phyloP scores from a whole-genome alignment of 2,329 filamentous ascomycete species.

The Seiridium cupressi region DNA sequence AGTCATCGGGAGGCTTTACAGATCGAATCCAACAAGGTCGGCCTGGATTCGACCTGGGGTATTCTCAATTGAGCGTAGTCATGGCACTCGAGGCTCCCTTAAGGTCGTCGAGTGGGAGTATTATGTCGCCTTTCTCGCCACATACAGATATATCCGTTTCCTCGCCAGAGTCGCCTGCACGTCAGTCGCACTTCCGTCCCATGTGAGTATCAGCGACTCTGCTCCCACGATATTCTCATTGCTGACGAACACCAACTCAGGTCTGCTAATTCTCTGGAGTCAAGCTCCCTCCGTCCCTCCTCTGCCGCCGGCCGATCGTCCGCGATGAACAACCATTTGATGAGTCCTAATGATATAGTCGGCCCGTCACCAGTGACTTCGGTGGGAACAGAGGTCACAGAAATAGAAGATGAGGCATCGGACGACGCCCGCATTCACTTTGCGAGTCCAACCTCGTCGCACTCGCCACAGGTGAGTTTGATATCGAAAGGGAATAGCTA shows the following conservation, averaged over 20 bases:
- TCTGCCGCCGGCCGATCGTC: constrained; percentile 48
- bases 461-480: constrained; percentile 36
- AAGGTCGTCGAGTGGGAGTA: constrained; percentile 59
- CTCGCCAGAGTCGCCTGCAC: constrained; percentile 50
- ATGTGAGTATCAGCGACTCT: constrained; percentile 40
- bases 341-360: constrained; percentile 67
- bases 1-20: not conserved
- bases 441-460: constrained; percentile 30
- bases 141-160: constrained; percentile 54
- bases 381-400: constrained; percentile 78
- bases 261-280: constrained; percentile 40
- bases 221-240: not conserved
- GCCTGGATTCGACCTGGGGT: not conserved
- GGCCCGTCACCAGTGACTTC: constrained; percentile 84
- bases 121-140: constrained; percentile 52
- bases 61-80: constrained; percentile 19
- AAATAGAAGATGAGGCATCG: constrained; percentile 75
- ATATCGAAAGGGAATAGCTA: not conserved
- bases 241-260: not conserved
- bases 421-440: constrained; percentile 53
- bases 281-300: constrained; percentile 49
- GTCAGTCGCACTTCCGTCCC: constrained; percentile 47
- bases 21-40: not conserved
- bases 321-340: constrained; percentile 45
- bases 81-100: constrained; percentile 65